These are phyloP conservation scores for Fusarium albidum DNA, from an alignment of 2,329 filamentous ascomycete genomes.

Conservation along the genomic window DNA sequence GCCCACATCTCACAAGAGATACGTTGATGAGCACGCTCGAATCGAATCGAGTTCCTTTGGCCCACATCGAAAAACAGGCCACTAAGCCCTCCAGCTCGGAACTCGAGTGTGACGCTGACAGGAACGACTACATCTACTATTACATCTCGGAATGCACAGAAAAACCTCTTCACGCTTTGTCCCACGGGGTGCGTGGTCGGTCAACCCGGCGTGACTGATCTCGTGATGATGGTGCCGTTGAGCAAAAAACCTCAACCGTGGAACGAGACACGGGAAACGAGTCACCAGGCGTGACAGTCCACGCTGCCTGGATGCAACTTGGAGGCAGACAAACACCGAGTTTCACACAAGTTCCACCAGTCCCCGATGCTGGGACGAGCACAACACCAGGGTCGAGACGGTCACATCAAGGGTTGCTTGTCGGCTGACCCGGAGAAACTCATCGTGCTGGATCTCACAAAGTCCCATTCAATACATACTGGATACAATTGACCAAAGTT, in stretches of 20 bases:
- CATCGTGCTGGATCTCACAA: constrained; percentile 5
- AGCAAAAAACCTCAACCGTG: constrained; percentile 9
- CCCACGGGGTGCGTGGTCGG: neutral
- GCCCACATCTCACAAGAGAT: neutral
- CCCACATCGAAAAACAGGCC: neutral
- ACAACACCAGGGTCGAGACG: neutral
- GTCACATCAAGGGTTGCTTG: neutral
- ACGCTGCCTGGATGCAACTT: neutral
- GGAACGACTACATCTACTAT: constrained; percentile 1
- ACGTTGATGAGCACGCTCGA: too few relatives aligned
- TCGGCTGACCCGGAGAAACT: neutral
- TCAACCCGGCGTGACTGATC: constrained; percentile 13
- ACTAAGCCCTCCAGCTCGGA: neutral
- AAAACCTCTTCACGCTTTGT: neutral
- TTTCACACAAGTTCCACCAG: neutral
- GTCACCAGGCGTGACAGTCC: constrained; percentile 12
- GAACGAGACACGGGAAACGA: constrained; percentile 3
- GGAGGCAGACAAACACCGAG: neutral
- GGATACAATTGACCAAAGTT: constrained; percentile 39
- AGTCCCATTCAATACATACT: constrained; percentile 38
- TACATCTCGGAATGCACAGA: neutral
- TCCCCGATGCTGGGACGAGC: neutral
- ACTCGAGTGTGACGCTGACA: constrained; percentile 3
- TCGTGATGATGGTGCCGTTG: constrained; percentile 2
- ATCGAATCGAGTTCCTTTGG: neutral